Conservation (phyloP, 2,329 filamentous ascomycete genomes). For the Fusarium bulbicola region DNA sequence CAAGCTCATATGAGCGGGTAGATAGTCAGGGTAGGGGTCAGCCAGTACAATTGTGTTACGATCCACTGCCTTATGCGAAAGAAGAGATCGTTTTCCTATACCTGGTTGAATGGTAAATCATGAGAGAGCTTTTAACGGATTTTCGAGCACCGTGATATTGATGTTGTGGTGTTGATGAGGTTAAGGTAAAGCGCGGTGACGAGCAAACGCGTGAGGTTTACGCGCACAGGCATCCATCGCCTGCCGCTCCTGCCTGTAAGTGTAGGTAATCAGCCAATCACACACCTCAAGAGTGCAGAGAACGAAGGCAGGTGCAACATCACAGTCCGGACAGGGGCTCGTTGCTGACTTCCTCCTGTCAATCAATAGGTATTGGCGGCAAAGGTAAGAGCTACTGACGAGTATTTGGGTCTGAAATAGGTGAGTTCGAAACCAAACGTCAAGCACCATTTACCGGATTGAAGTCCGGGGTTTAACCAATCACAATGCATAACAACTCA, state of each 20-base stretch:
- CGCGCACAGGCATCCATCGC: constrained; percentile 18
- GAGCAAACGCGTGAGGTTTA: constrained; percentile 31
- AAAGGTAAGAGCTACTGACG: background rate
- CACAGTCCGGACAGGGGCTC: background rate
- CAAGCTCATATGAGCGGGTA: constrained; percentile 26
- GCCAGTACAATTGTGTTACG: constrained; percentile 21
- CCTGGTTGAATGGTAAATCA: background rate
- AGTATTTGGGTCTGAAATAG: background rate
- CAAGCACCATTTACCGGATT: background rate
- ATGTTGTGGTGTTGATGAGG: background rate
- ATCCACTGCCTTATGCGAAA: constrained; percentile 18
- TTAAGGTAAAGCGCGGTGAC: background rate
- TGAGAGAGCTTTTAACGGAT: background rate
- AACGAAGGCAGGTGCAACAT: background rate
- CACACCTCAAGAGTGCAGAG: background rate
- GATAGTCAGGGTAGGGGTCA: constrained; percentile 1
- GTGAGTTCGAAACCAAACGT: background rate
- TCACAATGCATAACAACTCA: background rate
- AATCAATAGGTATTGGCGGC: background rate
- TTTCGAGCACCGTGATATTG: background rate
- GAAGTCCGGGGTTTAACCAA: background rate
- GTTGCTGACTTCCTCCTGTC: background rate
- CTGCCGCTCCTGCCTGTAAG: constrained; percentile 13
- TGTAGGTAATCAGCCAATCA: constrained; percentile 19
- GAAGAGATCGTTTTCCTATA: constrained; percentile 20